A percentile compares a stretch with the other conserved stretches of the same genome.
phyloP scores from a whole-genome alignment of 345 rosid species.

The Populus davidiana region DNA sequence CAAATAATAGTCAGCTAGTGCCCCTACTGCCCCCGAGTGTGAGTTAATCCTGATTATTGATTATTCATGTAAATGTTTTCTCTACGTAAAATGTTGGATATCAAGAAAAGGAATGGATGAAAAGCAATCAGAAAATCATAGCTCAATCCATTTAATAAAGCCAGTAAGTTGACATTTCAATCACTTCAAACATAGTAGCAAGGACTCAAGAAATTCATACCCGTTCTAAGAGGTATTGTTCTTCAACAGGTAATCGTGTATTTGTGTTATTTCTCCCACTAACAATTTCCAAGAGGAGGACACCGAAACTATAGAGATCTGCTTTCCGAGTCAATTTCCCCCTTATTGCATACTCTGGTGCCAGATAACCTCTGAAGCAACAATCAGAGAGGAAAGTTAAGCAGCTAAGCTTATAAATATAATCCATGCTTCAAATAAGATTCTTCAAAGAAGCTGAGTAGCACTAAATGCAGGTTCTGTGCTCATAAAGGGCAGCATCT shows the following conservation, averaged over 20 bases:
- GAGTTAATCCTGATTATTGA: not conserved
- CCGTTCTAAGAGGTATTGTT: slow-evolving; percentile 83
- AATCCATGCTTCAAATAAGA: not conserved
- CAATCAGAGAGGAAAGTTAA: slow-evolving; percentile 5
- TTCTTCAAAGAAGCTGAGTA: not conserved
- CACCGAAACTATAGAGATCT: slow-evolving; percentile 87
- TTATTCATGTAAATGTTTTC: not conserved
- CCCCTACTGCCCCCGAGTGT: not conserved
- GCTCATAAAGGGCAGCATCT: not conserved
- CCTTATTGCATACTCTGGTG: slow-evolving; percentile 95
- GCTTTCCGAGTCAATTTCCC: slow-evolving; percentile 93
- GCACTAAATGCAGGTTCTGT: not conserved
- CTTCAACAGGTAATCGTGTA: slow-evolving; percentile 58
- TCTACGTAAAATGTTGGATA: not conserved
- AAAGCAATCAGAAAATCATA: not conserved
- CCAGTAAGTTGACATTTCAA: not conserved
- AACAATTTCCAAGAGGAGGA: slow-evolving; percentile 83
- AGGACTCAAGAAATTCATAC: slow-evolving; percentile 40
- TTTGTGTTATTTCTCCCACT: slow-evolving; percentile 88
- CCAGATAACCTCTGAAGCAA: slow-evolving; percentile 76
- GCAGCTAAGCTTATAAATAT: not conserved
- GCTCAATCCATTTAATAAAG: not conserved
- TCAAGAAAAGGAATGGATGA: not conserved
- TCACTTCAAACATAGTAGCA: not conserved
- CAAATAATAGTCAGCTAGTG: not conserved